phyloP scores from a whole-genome alignment of 2,329 filamentous ascomycete species.

The Penicillium sp. region DNA sequence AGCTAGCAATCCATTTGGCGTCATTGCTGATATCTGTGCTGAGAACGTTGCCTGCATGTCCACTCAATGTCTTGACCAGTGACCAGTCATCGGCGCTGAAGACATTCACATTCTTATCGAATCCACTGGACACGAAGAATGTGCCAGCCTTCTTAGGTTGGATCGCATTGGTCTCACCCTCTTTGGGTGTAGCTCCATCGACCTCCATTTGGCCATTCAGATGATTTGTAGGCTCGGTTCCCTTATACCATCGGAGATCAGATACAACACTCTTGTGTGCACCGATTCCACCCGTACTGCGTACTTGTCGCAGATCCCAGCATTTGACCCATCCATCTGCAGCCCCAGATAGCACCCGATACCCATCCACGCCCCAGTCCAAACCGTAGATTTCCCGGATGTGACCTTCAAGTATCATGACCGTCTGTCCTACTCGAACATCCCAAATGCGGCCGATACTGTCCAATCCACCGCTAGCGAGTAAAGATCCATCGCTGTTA shows the following conservation, averaged over 20 bases:
- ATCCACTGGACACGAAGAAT: slow-evolving; percentile 87
- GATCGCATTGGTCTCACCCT: slow-evolving; percentile 34
- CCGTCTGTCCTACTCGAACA: slow-evolving; percentile 83
- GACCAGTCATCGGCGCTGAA: slow-evolving; percentile 98
- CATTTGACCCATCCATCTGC: slow-evolving; percentile 96
- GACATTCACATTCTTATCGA: slow-evolving; percentile 92
- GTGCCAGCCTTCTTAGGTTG: slow-evolving; percentile 84
- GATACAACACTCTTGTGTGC: slow-evolving; percentile 90
- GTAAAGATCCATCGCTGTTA: slow-evolving; percentile 84
- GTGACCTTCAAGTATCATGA: slow-evolving; percentile 92
- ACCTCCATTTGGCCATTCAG: slow-evolving; percentile 60
- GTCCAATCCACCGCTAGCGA: slow-evolving; percentile 91
- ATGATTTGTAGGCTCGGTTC: slow-evolving; percentile 69
- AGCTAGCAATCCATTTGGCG: slow-evolving; percentile 89
- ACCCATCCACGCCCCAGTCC: slow-evolving; percentile 89
- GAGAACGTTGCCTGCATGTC: slow-evolving; percentile 88
- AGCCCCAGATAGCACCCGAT: slow-evolving; percentile 89
- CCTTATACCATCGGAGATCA: slow-evolving; percentile 92
- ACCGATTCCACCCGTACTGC: slow-evolving; percentile 79
- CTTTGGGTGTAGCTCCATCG: slow-evolving; percentile 21
- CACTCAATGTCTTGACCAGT: slow-evolving; percentile 80
- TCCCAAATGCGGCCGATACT: slow-evolving; percentile 97
- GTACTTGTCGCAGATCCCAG: slow-evolving; percentile 92
- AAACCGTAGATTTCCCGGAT: slow-evolving; percentile 92
- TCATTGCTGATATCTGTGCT: slow-evolving; percentile 86